Base-by-base conservation (phyloP, 306 rosid species). In the Cyclanthera cordifolia region DNA sequence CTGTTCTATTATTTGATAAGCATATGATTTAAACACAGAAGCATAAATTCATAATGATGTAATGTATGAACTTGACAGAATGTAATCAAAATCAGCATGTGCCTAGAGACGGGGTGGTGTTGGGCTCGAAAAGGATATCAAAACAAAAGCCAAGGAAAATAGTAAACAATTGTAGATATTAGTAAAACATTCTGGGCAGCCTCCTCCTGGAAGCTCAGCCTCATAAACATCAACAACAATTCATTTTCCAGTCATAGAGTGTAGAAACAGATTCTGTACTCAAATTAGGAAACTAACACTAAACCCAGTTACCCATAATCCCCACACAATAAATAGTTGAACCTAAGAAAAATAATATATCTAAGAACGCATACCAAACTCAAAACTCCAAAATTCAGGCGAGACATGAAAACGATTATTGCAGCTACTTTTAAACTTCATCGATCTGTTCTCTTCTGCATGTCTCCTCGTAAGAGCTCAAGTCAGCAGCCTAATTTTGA, bases 401-500 rank as follows among this genome's bases (percentile, higher is more conserved):
- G 45, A 34, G 28, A 34, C 41, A 70, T 27, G 57, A 67, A 27
- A n/a, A 48, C 43, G 21, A 65, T 65, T 45, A 16, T 24, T 47
- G 37, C 41, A 66, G 71, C 55, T 13, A 45, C 54, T 23, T 25
- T 15, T 16, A 13, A 66, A 13, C 70, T 23, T 14, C 54, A 9
- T 14, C 71, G 7, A 46, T 23, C 39, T 46, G 50, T 24, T 66
- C 58, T 69, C 72, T 24, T 71, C 74, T 46, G 57, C n/a, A 58
- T n/a, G 23, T 46, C 16, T 48, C 59, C 64, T 20, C 69, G 69
- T 73, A 79, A 81, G 72, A 66, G 58, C 17, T 32, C 57, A 43
- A 73, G 73, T 70, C 11, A 52, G 48, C 8, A 39, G 70, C 83
- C 87, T 95, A 89, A 79, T 73, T 74, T 77, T 89, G 75, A 46